Evolutionary conservation across 2,329 filamentous ascomycete species (phyloP), one percentile per base, ranked within the genome.

Genomic region (Fusarium burgessii): DNA sequence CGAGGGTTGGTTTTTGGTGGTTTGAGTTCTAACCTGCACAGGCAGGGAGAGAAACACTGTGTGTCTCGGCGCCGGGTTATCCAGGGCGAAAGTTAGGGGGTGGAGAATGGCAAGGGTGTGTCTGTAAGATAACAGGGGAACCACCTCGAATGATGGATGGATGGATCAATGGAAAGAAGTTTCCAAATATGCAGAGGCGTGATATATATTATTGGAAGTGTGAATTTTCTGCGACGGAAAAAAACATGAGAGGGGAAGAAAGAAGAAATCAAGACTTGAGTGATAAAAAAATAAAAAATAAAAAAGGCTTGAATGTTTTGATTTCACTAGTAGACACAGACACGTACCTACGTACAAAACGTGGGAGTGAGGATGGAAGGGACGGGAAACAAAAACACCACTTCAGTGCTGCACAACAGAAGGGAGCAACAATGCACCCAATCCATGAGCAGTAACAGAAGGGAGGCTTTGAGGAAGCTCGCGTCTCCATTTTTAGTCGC

Each of bases 61-160:
- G 45, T 71, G 74, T 76, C 74, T 76, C 74, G 68, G 74, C 54
- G 70, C 72, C 68, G 70, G 70, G 62, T 73, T 76, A 72, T 76
- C 72, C 73, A 72, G 57, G 66, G 67, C 70, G 62, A 69, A 29
- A 54, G 55, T 63, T 35, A 35, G 43, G 58, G 70, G 58, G 54
- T 57, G 57, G 70, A 49, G 18, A 29, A 38, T 36, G 33, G 43
- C 40, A 58, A 40, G 52, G 63, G 69, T 62, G 72, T 68, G 67
- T 45, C 47, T 35, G 32, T 59, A 68, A 38, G 52, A 58, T 70
- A 61, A 66, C 66, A 69, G 74, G 66, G 66, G 66, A 52, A 29
- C 63, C 62, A 64, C 51, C 56, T 47, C 62, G 58, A 55, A 72
- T 61, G 65, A 58, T 47, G 62, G 60, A 60, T 29, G 29, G 29